Evolutionary conservation across 345 rosid genomes (phyloP), one percentile per base, ranked within the genome.

Genomic region (Durio zibethinus): DNA sequence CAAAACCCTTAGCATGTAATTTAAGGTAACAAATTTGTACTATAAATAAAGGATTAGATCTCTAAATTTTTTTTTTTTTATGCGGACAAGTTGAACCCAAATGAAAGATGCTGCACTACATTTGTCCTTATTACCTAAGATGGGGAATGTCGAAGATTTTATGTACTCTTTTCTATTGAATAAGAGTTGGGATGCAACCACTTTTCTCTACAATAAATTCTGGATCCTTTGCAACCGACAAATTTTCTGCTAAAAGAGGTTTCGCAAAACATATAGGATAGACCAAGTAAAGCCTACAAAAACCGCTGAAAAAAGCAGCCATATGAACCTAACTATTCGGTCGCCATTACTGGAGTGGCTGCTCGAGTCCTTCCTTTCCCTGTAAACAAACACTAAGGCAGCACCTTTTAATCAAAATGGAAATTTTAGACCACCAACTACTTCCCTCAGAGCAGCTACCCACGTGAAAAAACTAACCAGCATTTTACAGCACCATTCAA

Each of bases 401-500:
- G 36, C 25, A 25, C 10, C 57, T 52, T 52, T 50, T 50, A 16
- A 20, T 5, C 9, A 52, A 52, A 52, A 52, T 52, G 57, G 23
- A 52, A 52, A 18, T 5, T 6, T 40, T 38, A 38, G 8, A 40
- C 36, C 2, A 15, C 0, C 10, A n/a, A n/a, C 43, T 27, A 6
- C 11, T 7, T 16, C 5, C 38, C 38, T 35, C 38, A 35, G 38
- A 2, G 62, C 62, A 15, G 4, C 67, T 25, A 31, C 18, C 48
- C 29, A 38, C 1, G 27, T 45, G 74, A 36, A 10, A 20, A 73
- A 65, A 31, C 20, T 50, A 48, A 71, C 77, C 85, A 21, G 25
- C 36, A 74, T 78, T 75, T 69, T 29, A 31, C 83, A 78, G 79
- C 63, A 76, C 23, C 53, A 80, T 66, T 61, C 59, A 74, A 62